Conservation (phyloP, 108 stramenopile genomes). For the Cyclotella kingstonii region DNA sequence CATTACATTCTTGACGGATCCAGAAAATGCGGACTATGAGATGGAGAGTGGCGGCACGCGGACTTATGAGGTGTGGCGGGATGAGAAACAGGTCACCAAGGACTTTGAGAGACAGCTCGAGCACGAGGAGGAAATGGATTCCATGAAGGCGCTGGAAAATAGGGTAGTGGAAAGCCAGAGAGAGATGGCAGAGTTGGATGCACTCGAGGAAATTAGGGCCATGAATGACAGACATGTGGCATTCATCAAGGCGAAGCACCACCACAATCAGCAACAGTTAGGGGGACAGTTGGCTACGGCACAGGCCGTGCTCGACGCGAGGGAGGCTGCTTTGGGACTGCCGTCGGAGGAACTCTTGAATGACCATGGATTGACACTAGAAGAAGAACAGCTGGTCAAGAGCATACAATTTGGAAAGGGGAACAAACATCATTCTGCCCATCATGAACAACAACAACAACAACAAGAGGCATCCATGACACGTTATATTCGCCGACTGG, state of each 20-base stretch:
- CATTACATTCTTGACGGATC: conserved; percentile 94
- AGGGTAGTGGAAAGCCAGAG: conserved; percentile 91
- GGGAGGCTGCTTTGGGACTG: conserved; percentile 38
- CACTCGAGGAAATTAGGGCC: conserved; percentile 91
- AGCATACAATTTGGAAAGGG: conserved; percentile 67
- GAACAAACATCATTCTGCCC: too few relatives aligned
- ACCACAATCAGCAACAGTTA: too few relatives aligned
- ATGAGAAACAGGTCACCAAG: conserved; percentile 74
- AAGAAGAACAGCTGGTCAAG: conserved; percentile 73
- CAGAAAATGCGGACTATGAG: conserved; percentile 96
- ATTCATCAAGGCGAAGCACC: conserved; percentile 43
- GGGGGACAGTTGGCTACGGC: conserved; percentile 48
- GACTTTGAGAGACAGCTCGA: conserved; percentile 64
- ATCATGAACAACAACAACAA: too few relatives aligned
- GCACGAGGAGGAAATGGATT: conserved; percentile 84
- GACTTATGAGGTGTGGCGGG: conserved; percentile 94
- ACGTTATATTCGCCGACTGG: conserved; percentile 33
- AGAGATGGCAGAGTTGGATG: conserved; percentile 95
- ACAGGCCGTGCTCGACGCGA: conserved; percentile 54
- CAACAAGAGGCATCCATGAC: neutral
- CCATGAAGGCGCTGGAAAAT: conserved; percentile 95
- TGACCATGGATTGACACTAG: conserved; percentile 65
- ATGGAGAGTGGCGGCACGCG: conserved; percentile 93
- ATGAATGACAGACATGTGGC: conserved; percentile 78
- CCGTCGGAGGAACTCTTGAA: conserved; percentile 49